Percentiles rank a stretch among this genome's conserved stretches.
phyloP scores from a whole-genome alignment of 2,329 filamentous ascomycete species.

The Diaporthe batatas region DNA sequence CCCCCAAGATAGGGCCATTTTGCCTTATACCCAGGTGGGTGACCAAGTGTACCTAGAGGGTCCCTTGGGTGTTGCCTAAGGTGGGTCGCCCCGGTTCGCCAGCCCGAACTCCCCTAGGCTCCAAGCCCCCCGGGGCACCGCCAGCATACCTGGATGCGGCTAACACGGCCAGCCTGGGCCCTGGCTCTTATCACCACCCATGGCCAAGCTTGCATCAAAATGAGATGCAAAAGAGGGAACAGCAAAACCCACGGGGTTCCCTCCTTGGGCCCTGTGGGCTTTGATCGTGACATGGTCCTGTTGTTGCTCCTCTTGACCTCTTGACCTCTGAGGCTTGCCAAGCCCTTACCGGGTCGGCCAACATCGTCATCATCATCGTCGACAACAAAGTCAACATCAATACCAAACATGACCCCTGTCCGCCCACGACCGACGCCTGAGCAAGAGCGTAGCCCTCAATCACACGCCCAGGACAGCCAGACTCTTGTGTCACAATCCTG shows the following conservation, averaged over 20 bases:
- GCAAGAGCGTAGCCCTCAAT: not conserved
- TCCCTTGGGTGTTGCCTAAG: conserved; percentile 1
- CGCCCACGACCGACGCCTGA: conserved; percentile 5
- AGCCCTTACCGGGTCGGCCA: not conserved
- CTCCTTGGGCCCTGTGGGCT: not conserved
- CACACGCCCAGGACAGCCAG: not conserved
- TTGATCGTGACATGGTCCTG: not conserved
- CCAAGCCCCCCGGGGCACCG: not conserved
- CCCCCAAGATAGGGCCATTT: not conserved
- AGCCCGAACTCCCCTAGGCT: not conserved
- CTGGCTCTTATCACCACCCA: not conserved
- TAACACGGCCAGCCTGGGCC: not conserved
- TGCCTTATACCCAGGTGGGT: too few species aligned
- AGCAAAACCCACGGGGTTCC: not conserved
- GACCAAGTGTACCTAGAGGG: not conserved
- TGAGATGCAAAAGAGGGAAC: not conserved
- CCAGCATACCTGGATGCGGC: not conserved
- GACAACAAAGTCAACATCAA: too few species aligned
- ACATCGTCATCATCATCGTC: too few species aligned
- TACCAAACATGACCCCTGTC: not conserved
- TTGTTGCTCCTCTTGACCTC: not conserved
- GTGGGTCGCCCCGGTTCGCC: not conserved
- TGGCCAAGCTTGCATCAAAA: conserved; percentile 25
- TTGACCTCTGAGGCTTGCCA: not conserved
- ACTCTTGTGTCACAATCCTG: not conserved